These are phyloP conservation scores for Lactifluus pinguis DNA, from an alignment of 768 basidiomycete genomes.

Conservation along the genomic window DNA sequence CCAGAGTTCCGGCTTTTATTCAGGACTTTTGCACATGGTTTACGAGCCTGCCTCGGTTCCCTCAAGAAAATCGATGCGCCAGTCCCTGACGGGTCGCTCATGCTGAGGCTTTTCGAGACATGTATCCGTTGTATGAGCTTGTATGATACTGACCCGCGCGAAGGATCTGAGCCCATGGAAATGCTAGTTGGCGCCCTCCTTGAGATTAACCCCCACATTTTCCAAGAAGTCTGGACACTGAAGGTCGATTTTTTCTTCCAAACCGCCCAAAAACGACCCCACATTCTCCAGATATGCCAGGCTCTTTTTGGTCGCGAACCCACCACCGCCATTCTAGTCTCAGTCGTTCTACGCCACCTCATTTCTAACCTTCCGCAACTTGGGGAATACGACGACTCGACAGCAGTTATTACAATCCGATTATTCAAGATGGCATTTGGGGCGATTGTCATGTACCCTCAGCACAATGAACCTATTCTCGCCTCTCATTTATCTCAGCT, in stretches of 20 bases:
- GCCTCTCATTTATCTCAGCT: conserved; percentile 87
- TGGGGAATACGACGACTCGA: conserved; percentile 76
- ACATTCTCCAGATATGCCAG: conserved; percentile 79
- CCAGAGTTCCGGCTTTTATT: conserved; percentile 81
- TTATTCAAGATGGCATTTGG: conserved; percentile 94
- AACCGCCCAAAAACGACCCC: conserved; percentile 62
- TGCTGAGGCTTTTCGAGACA: conserved; percentile 81
- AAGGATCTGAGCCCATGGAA: conserved; percentile 75
- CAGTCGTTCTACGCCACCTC: conserved; percentile 82
- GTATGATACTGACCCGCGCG: conserved; percentile 63
- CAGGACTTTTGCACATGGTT: conserved; percentile 81
- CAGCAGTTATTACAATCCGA: conserved; percentile 77
- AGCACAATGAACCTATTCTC: conserved; percentile 82
- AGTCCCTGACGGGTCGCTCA: conserved; percentile 74
- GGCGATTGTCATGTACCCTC: conserved; percentile 68
- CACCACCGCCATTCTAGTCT: conserved; percentile 72
- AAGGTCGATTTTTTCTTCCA: conserved; percentile 89
- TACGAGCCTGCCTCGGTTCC: conserved; percentile 67
- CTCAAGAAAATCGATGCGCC: conserved; percentile 75
- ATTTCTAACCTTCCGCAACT: conserved; percentile 73
- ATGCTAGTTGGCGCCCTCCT: conserved; percentile 65
- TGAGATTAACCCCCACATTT: conserved; percentile 84
- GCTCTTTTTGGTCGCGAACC: conserved; percentile 69
- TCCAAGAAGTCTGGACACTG: conserved; percentile 93
- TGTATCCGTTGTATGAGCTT: conserved; percentile 78